Evolutionary conservation across 139 green algal genomes (phyloP).

Genomic region (Chlorella sp.): DNA sequence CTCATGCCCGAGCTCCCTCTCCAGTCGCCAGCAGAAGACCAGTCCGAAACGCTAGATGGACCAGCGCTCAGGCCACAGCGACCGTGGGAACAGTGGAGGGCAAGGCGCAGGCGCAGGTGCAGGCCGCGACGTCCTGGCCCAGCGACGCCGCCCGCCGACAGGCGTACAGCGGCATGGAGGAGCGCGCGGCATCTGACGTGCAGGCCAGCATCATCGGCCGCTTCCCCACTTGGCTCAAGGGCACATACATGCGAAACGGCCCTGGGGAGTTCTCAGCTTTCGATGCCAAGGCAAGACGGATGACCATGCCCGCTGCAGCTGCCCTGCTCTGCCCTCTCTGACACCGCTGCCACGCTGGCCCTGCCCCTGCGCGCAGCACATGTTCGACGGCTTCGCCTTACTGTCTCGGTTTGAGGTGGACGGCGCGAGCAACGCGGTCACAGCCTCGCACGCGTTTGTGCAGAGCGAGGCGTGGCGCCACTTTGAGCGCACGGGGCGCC

Average conservation of each 20-base stretch:
- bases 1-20: too few species aligned
- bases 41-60: too few species aligned
- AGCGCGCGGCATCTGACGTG: constrained; percentile 11
- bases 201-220: constrained; percentile 32
- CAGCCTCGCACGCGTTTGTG: constrained; percentile 40
- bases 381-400: constrained; percentile 82
- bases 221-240: constrained; percentile 58
- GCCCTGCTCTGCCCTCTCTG: not conserved
- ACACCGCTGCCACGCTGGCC: constrained; percentile 6
- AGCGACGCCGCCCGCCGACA: not conserved
- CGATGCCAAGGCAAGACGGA: not conserved
- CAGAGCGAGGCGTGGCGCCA: constrained; percentile 40
- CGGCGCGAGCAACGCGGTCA: constrained; percentile 34
- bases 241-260: constrained; percentile 63
- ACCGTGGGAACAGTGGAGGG: too few species aligned
- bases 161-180: not conserved
- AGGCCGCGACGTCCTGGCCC: constrained; percentile 17
- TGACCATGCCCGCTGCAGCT: not conserved
- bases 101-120: too few species aligned
- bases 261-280: constrained; percentile 50
- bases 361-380: constrained; percentile 55
- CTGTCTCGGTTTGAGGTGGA: constrained; percentile 56
- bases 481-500: constrained; percentile 42
- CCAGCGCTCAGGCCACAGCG: too few species aligned
- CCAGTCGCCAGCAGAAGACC: too few species aligned